A percentile compares a stretch with the other conserved stretches of the same genome.
Evolutionary conservation across 2,329 filamentous ascomycete species (phyloP).

Genomic region (Cladosporium sp.): DNA sequence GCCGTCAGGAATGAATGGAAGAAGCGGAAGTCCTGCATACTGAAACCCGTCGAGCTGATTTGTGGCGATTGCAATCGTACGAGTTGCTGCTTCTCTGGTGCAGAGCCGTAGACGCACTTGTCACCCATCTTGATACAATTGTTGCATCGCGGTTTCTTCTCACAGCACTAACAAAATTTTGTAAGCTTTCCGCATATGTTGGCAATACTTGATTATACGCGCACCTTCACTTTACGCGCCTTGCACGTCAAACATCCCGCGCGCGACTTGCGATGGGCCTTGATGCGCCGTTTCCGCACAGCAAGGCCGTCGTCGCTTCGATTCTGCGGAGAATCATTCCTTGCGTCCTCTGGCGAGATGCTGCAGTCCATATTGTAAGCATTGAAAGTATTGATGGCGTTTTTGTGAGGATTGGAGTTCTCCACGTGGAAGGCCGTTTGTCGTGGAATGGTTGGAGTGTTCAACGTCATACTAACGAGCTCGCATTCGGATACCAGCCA

Average conservation of each 20-base stretch:
- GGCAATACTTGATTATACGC: background rate
- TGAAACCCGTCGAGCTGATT: background rate
- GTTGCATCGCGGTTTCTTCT: slow-evolving; percentile 1
- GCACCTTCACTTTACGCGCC: slow-evolving; percentile 5
- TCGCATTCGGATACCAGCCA: background rate
- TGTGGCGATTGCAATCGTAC: slow-evolving; percentile 1
- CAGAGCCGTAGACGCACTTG: background rate
- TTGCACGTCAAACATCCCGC: slow-evolving; percentile 9
- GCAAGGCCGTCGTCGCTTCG: background rate
- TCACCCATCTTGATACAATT: slow-evolving; percentile 8
- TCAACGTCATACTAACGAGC: slow-evolving; percentile 95
- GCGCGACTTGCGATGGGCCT: background rate
- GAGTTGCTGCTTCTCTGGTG: background rate
- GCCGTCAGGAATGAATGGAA: slow-evolving; percentile 8
- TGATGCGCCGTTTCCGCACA: slow-evolving; percentile 1
- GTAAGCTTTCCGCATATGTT: background rate
- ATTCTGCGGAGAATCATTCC: background rate
- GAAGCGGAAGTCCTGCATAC: background rate
- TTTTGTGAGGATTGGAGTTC: background rate
- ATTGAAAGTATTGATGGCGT: too few species aligned
- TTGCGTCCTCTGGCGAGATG: background rate
- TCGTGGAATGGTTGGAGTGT: background rate
- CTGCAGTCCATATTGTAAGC: background rate
- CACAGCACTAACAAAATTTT: background rate
- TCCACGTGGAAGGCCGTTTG: background rate